Conservation (phyloP, 345 rosid species). For the Euphorbia peplus region DNA sequence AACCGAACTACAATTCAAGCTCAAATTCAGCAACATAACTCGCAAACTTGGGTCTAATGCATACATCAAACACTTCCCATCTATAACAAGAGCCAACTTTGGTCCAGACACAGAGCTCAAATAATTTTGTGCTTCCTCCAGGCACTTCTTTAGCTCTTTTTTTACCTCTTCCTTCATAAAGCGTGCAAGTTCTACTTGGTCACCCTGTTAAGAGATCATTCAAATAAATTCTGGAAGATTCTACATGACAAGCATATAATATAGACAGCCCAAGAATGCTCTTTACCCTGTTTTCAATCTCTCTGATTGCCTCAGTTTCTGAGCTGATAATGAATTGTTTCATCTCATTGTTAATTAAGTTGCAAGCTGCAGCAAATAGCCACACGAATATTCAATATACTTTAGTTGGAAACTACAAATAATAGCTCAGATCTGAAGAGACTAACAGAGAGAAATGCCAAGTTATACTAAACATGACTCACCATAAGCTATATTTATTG, state of each 20-base stretch:
- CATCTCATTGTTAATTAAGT: constrained; percentile 92
- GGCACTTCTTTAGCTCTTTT: constrained; percentile 64
- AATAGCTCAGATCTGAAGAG: constrained; percentile 9
- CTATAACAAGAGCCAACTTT: constrained; percentile 82
- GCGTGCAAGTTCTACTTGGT: constrained; percentile 87
- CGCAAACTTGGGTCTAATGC: constrained; percentile 91
- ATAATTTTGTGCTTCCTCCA: constrained; percentile 75
- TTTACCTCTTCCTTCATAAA: constrained; percentile 85
- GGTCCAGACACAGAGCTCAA: constrained; percentile 59
- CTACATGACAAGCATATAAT: constrained; percentile 15
- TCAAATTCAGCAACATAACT: constrained; percentile 75
- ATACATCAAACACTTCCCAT: constrained; percentile 96
- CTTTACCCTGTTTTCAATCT: constrained; percentile 87
- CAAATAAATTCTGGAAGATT: constrained; percentile 3
- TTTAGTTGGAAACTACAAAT: constrained; percentile 9
- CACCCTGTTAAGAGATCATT: constrained; percentile 56
- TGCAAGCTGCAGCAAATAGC: constrained; percentile 75
- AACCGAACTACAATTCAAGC: constrained; percentile 93
- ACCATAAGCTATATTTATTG: constrained; percentile 98
- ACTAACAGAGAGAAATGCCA: not conserved
- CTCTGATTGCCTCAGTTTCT: constrained; percentile 82
- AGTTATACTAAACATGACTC: constrained; percentile 18
- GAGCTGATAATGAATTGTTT: constrained; percentile 92
- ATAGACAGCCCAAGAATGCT: constrained; percentile 10
- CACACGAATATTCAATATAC: constrained; percentile 19